phyloP scores from a whole-genome alignment of 352 stramenopile genomes.

The Globisporangium barbulae region DNA sequence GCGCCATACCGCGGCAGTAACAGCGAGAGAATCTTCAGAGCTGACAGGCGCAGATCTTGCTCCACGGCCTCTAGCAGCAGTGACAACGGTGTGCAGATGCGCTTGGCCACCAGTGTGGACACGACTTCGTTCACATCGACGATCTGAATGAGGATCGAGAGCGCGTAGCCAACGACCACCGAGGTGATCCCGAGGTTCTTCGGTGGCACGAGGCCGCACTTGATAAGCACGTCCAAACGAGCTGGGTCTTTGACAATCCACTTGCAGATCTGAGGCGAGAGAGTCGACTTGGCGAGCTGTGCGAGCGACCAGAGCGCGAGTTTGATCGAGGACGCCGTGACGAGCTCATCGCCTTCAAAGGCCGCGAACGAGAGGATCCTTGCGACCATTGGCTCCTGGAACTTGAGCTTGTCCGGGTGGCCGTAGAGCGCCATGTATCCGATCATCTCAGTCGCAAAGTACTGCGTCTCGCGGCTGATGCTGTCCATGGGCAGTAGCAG shows the following conservation, averaged over 20 bases:
- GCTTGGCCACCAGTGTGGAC: conserved; percentile 29
- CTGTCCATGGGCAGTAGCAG: conserved; percentile 26
- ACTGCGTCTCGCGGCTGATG: conserved; percentile 36
- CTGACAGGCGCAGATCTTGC: conserved; percentile 36
- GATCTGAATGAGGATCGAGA: conserved; percentile 36
- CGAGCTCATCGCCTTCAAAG: conserved; percentile 24
- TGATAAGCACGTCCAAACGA: conserved; percentile 35
- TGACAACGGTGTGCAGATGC: conserved; percentile 39
- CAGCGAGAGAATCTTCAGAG: conserved; percentile 42
- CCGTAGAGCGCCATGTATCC: conserved; percentile 63
- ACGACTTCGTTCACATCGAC: conserved; percentile 19
- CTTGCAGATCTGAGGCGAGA: conserved; percentile 18
- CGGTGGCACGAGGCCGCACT: conserved; percentile 31
- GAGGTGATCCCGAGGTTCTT: conserved; percentile 27
- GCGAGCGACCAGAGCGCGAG: conserved; percentile 44
- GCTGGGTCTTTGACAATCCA: conserved; percentile 33
- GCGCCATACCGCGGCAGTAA: conserved; percentile 25
- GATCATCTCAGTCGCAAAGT: conserved; percentile 60
- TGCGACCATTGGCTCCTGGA: conserved; percentile 30
- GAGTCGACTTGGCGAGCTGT: conserved; percentile 30
- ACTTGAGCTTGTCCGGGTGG: conserved; percentile 29
- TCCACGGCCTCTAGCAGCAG: conserved; percentile 53
- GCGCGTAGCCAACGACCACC: conserved; percentile 34
- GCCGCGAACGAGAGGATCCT: conserved; percentile 45
- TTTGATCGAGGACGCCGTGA: conserved; percentile 30